Percentiles rank a stretch among this genome's conserved stretches.
These are phyloP conservation scores for Tuber calosporum DNA, from an alignment of 495 filamentous ascomycete species.

Conservation along the genomic window DNA sequence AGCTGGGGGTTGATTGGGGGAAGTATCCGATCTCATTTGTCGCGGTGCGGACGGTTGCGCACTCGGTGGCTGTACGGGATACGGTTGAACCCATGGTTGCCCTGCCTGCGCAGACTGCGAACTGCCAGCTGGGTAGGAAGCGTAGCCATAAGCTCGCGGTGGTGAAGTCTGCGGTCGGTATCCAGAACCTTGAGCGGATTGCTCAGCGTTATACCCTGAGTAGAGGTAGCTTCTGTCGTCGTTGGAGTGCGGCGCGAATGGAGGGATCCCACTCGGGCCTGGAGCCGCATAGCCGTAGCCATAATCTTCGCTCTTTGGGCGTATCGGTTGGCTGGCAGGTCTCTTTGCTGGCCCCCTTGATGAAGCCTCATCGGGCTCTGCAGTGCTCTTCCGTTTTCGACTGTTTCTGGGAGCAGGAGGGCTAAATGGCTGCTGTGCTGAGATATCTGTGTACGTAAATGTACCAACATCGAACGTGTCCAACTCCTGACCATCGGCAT, in stretches of 20 bases:
- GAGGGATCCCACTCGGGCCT: slow-evolving; percentile 37
- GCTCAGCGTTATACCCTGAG: slow-evolving; percentile 44
- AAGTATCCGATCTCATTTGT: slow-evolving; percentile 41
- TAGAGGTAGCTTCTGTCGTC: slow-evolving; percentile 34
- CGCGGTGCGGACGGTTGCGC: slow-evolving; percentile 45
- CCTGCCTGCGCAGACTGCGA: slow-evolving; percentile 34
- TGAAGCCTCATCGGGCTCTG: slow-evolving; percentile 35
- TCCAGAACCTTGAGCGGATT: slow-evolving; percentile 34
- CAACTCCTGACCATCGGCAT: slow-evolving; percentile 55
- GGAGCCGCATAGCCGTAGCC: slow-evolving; percentile 41
- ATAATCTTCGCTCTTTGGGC: slow-evolving; percentile 44
- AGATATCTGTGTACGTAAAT: slow-evolving; percentile 62
- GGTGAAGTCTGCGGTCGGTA: slow-evolving; percentile 47
- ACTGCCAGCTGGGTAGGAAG: slow-evolving; percentile 28
- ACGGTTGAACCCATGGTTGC: slow-evolving; percentile 48
- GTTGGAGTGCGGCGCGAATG: slow-evolving; percentile 42
- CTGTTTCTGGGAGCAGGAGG: slow-evolving; percentile 24
- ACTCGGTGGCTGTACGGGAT: slow-evolving; percentile 46
- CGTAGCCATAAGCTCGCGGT: slow-evolving; percentile 41
- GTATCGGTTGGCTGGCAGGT: slow-evolving; percentile 39
- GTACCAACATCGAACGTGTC: slow-evolving; percentile 62
- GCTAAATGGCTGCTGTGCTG: slow-evolving; percentile 22
- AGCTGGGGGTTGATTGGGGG: slow-evolving; percentile 41
- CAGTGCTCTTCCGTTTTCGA: slow-evolving; percentile 35
- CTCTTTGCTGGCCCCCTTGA: slow-evolving; percentile 43